phyloP scores from a whole-genome alignment of 2,329 filamentous ascomycete species.

The Diplodia intermedia region DNA sequence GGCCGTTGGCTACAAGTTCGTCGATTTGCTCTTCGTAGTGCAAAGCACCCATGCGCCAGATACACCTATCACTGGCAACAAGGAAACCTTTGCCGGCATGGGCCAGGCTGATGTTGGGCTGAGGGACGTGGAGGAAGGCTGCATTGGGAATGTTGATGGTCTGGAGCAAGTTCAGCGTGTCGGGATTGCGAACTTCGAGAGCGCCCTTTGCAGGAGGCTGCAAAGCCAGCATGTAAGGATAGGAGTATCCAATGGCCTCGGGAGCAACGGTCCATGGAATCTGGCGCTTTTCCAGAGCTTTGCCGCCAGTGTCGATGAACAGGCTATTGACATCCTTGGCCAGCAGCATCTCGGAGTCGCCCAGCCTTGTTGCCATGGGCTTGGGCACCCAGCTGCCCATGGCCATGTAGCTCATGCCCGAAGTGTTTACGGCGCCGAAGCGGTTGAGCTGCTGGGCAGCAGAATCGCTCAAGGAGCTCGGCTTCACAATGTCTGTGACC shows the following conservation, averaged over 20 bases:
- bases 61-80: conserved; percentile 85
- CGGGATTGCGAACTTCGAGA: conserved; percentile 89
- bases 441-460: conserved; percentile 71
- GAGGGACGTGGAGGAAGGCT: conserved; percentile 85
- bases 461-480: conserved; percentile 72
- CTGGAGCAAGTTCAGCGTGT: conserved; percentile 88
- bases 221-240: conserved; percentile 90
- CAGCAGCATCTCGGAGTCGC: conserved; percentile 84
- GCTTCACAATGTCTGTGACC: conserved; percentile 79
- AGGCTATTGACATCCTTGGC: conserved; percentile 97
- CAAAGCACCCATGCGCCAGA: conserved; percentile 95
- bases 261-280: conserved; percentile 92
- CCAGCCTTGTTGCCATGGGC: conserved; percentile 82
- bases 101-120: conserved; percentile 90
- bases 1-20: conserved; percentile 74
- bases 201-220: conserved; percentile 83
- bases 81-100: conserved; percentile 97
- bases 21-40: conserved; percentile 91
- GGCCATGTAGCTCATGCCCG: conserved; percentile 96
- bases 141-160: conserved; percentile 82
- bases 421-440: conserved; percentile 82
- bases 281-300: conserved; percentile 80
- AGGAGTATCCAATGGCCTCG: conserved; percentile 92
- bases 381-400: conserved; percentile 90
- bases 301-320: conserved; percentile 85